Evolutionary conservation across 306 rosid species (phyloP).

Genomic region (Lablab purpureus): DNA sequence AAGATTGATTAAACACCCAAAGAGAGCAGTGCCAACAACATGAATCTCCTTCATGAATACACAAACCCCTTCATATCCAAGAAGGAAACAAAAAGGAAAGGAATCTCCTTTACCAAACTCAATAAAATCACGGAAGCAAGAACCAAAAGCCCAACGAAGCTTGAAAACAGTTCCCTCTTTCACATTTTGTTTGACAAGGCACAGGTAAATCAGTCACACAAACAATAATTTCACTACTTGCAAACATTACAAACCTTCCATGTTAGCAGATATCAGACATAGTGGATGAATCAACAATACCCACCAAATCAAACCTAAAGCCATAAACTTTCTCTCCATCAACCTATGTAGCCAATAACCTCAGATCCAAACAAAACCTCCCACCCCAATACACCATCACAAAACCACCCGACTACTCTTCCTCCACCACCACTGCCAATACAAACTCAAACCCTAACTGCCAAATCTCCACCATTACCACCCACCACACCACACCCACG

Average conservation of each 20-base stretch:
- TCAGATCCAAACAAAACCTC: conserved; percentile 82
- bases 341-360: conserved; percentile 60
- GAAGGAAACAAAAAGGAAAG: conserved; percentile 11
- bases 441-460: conserved; percentile 53
- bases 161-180: not conserved
- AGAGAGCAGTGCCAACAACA: not conserved
- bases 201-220: conserved; percentile 32
- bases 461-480: conserved; percentile 63
- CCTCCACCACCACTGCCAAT: conserved; percentile 37
- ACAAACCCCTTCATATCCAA: conserved; percentile 1
- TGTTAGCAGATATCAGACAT: conserved; percentile 90
- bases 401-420: conserved; percentile 28
- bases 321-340: conserved; percentile 69
- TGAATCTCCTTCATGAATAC: not conserved
- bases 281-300: conserved; percentile 65
- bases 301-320: conserved; percentile 62
- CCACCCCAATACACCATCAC: conserved; percentile 64
- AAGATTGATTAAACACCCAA: conserved; percentile 20
- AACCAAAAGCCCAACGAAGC: conserved; percentile 16
- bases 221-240: conserved; percentile 3
- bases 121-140: conserved; percentile 25
- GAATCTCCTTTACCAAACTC: conserved; percentile 30
- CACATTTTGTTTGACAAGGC: not conserved
- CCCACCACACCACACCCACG: conserved; percentile 48
- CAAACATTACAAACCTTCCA: conserved; percentile 97